Percentiles rank a stretch among this genome's conserved stretches.
Evolutionary conservation across 768 basidiomycete species (phyloP).

Genomic region (Podaxis rugospora): DNA sequence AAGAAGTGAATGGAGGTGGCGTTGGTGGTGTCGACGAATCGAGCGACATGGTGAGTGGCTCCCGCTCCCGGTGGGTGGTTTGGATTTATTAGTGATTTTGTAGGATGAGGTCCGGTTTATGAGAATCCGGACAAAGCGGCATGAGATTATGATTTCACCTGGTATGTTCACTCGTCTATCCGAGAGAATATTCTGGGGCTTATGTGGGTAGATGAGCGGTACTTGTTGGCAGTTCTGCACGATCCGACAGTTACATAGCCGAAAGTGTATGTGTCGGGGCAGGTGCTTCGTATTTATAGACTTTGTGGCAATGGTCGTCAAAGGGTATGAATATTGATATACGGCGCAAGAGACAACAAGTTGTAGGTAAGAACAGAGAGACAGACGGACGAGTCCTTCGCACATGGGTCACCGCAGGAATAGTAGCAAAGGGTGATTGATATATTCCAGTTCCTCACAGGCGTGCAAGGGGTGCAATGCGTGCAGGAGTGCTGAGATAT

Average conservation of each 20-base stretch:
- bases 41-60: slow-evolving; percentile 45
- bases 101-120: slow-evolving; percentile 88
- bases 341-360: slow-evolving; percentile 8
- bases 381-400: slow-evolving; percentile 1
- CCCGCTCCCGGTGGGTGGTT: not conserved
- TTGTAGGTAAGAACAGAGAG: slow-evolving; percentile 8
- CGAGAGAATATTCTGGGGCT: not conserved
- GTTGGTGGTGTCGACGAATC: slow-evolving; percentile 25
- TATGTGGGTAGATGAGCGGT: slow-evolving; percentile 60
- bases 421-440: not conserved
- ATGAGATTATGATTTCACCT: slow-evolving; percentile 94
- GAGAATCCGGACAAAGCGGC: slow-evolving; percentile 85
- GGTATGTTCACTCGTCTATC: slow-evolving; percentile 40
- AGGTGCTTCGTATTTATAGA: slow-evolving; percentile 6
- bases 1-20: slow-evolving; percentile 61
- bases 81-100: not conserved
- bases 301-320: slow-evolving; percentile 8
- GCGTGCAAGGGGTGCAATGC: slow-evolving; percentile 1
- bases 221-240: slow-evolving; percentile 79
- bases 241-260: slow-evolving; percentile 40
- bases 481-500: not conserved
- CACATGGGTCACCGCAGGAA: slow-evolving; percentile 5
- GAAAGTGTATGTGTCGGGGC: not conserved
- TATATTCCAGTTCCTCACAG: not conserved
- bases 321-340: slow-evolving; percentile 11